phyloP scores from a whole-genome alignment of 2,329 filamentous ascomycete genomes.

The Malbranchea zuffiana region DNA sequence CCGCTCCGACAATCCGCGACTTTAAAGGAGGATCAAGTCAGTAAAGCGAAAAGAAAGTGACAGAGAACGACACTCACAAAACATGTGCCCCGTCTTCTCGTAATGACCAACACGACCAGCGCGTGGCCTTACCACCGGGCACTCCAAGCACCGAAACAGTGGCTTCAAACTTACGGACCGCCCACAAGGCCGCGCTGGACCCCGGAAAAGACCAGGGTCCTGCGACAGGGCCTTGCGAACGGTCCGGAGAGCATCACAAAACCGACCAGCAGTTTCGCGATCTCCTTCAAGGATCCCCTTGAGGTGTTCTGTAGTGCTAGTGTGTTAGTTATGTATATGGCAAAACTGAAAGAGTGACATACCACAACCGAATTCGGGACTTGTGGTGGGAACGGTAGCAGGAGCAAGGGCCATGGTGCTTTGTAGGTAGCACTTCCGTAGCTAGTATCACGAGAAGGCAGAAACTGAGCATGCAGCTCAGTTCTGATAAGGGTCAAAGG shows the following conservation, averaged over 20 bases:
- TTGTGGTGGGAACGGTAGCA: slow-evolving; percentile 25
- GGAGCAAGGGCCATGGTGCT: too few species aligned
- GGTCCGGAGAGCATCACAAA: slow-evolving; percentile 27
- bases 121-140: slow-evolving; percentile 24
- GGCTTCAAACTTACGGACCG: slow-evolving; percentile 26
- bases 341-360: slow-evolving; percentile 14
- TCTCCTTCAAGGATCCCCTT: slow-evolving; percentile 25
- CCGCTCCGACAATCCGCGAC: slow-evolving; percentile 34
- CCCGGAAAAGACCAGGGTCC: slow-evolving; percentile 19
- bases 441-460: too few species aligned
- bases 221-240: slow-evolving; percentile 23
- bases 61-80: slow-evolving; percentile 25
- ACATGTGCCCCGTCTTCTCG: slow-evolving; percentile 30
- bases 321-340: background rate
- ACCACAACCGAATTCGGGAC: slow-evolving; percentile 35
- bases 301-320: slow-evolving; percentile 28
- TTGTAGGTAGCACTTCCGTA: too few species aligned
- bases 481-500: too few species aligned
- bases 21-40: slow-evolving; percentile 15
- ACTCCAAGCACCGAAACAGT: slow-evolving; percentile 31
- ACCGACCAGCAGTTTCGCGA: slow-evolving; percentile 25
- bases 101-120: slow-evolving; percentile 27
- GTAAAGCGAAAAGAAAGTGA: slow-evolving; percentile 5
- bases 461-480: too few species aligned
- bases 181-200: slow-evolving; percentile 17